Evolutionary conservation across 306 rosid genomes (phyloP).

Genomic region (Crataegus laevigata): DNA sequence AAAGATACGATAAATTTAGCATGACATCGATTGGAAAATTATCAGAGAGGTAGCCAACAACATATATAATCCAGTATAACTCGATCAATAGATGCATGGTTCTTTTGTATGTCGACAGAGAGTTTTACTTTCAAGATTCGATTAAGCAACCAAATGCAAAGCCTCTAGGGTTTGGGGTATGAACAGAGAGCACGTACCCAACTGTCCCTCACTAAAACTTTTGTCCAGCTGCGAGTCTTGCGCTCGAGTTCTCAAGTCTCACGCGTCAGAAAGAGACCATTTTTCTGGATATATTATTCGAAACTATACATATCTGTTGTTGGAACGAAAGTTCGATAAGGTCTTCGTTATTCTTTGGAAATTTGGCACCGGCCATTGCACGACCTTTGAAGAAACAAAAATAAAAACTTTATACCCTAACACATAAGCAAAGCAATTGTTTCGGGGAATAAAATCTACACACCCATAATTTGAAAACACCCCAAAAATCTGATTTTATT

Average conservation of each 20-base stretch:
- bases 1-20: too few relatives aligned
- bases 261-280: slow-evolving; percentile 34
- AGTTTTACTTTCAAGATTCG: background rate
- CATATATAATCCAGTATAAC: background rate
- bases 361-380: slow-evolving; percentile 61
- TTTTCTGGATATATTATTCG: background rate
- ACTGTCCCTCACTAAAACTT: background rate
- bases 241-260: slow-evolving; percentile 23
- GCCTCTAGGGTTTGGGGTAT: background rate
- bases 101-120: background rate
- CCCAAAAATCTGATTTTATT: slow-evolving; percentile 47
- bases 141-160: background rate
- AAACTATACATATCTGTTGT: background rate
- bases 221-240: background rate
- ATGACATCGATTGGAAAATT: background rate
- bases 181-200: background rate
- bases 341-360: slow-evolving; percentile 28
- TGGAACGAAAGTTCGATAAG: slow-evolving; percentile 27
- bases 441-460: slow-evolving; percentile 41
- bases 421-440: background rate
- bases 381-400: slow-evolving; percentile 44
- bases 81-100: background rate
- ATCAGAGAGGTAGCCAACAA: background rate
- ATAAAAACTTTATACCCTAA: slow-evolving; percentile 8
- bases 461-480: background rate